These are phyloP conservation scores for Zygoascus flipseniorum DNA, from an alignment of 805 yeast genomes.

Conservation along the genomic window DNA sequence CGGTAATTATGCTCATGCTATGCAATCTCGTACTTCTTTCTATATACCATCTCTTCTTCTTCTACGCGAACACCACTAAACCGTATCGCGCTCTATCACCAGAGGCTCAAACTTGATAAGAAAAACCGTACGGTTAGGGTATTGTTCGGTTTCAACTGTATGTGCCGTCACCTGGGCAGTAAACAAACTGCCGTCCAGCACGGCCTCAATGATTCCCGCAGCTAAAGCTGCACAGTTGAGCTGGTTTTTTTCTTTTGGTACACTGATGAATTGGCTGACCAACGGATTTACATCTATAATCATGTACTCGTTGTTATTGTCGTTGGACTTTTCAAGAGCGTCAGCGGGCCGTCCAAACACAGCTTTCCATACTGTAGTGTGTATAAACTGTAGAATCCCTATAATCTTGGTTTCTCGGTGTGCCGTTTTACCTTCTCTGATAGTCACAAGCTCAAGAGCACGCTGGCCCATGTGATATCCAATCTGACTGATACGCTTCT, in stretches of 20 bases:
- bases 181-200: conserved; percentile 64
- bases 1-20: no score
- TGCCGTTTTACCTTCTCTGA: conserved; percentile 59
- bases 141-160: conserved; percentile 50
- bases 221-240: conserved; percentile 75
- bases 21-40: no score
- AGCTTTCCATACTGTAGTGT: conserved; percentile 62
- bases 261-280: conserved; percentile 60
- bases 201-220: conserved; percentile 81
- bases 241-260: conserved; percentile 71
- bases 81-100: conserved; percentile 16
- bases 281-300: conserved; percentile 69
- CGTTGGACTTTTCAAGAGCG: conserved; percentile 64
- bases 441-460: conserved; percentile 55
- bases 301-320: conserved; percentile 63
- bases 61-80: background rate
- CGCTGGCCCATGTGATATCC: conserved; percentile 76
- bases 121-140: conserved; percentile 64
- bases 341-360: conserved; percentile 70
- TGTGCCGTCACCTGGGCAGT: conserved; percentile 79
- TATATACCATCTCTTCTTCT: no score
- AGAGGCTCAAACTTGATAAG: conserved; percentile 54
- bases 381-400: conserved; percentile 63
- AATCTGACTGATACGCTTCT: conserved; percentile 51
- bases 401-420: conserved; percentile 60